Evolutionary conservation across 2,329 filamentous ascomycete species (phyloP), one percentile per base, ranked within the genome.

Genomic region (Metarhizium brunneum): DNA sequence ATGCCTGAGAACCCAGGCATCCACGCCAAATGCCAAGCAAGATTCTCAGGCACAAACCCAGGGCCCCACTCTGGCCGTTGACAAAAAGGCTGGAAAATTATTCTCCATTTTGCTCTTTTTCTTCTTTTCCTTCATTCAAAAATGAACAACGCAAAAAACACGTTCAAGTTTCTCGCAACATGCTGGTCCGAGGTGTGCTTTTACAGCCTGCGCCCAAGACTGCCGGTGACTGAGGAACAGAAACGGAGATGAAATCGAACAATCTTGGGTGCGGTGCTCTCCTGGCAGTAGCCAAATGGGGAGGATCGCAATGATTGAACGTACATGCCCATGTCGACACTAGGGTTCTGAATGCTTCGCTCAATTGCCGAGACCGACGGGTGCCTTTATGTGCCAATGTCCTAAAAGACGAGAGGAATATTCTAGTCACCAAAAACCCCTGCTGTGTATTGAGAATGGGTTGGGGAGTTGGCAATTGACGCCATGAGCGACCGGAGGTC

Each of bases 231-330:
- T 64, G 70, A 71, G 75, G 69, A 72, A 70, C 69, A 71, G 65
- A 76, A 73, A 80, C 74, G 77, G 71, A 80, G 77, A 80, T 68
- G 59, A 75, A 77, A 74, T 65, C 76, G 77, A 73, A 74, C 76
- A 78, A 78, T 80, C 77, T 80, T 80, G 77, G 77, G 77, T 80
- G 77, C 77, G 77, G 75, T 80, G 77, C 73, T 79, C 72, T 71
- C 70, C 75, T 71, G 66, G 69, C 66, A 63, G 65, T 57, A 66
- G 70, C 66, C 66, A 57, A 54, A 69, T 80, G 77, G 71, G 75
- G 70, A 76, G 77, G 77, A 80, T 74, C 77, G 77, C 77, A 80
- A 80, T 80, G 77, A 80, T 80, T 79, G 77, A 79, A 64, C 77
- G 76, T 73, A 80, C 77, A 80, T 78, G 54, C 48, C 59, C 50